These are phyloP conservation scores for Cyclotella cryptica DNA, from an alignment of 108 stramenopile species.

Conservation along the genomic window DNA sequence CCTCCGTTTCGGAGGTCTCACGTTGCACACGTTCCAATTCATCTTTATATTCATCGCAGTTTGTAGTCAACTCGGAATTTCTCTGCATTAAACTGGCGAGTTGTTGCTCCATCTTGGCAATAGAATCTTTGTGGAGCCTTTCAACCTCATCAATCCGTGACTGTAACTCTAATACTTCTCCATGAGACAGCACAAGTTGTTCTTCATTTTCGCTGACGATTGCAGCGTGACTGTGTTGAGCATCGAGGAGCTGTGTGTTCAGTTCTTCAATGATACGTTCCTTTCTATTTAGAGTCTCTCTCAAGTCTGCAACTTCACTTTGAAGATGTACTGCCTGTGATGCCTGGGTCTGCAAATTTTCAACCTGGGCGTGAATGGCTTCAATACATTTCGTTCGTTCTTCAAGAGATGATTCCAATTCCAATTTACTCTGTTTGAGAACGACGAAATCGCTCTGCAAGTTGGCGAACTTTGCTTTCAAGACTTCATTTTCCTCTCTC, in stretches of 20 bases:
- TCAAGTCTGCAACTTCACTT: slow-evolving; percentile 15
- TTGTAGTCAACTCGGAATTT: slow-evolving; percentile 13
- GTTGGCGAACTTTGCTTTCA: slow-evolving; percentile 21
- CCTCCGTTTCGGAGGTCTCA: slow-evolving; percentile 30
- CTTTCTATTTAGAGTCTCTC: slow-evolving; percentile 25
- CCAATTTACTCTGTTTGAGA: slow-evolving; percentile 32
- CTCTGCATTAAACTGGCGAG: slow-evolving; percentile 22
- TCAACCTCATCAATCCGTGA: slow-evolving; percentile 37
- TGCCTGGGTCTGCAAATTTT: slow-evolving; percentile 19
- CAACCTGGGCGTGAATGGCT: slow-evolving; percentile 28
- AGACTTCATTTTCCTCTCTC: slow-evolving; percentile 30
- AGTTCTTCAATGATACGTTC: slow-evolving; percentile 21
- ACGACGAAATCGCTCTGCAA: slow-evolving; percentile 11
- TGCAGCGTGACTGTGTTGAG: slow-evolving; percentile 12
- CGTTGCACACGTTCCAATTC: slow-evolving; percentile 30
- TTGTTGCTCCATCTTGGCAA: slow-evolving; percentile 37
- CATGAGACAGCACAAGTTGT: slow-evolving; percentile 10
- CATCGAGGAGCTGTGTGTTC: slow-evolving; percentile 23
- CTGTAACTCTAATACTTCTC: slow-evolving; percentile 37
- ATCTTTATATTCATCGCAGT: slow-evolving; percentile 29
- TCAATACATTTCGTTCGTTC: slow-evolving; percentile 9
- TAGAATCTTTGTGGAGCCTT: slow-evolving; percentile 35
- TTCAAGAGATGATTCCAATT: slow-evolving; percentile 27
- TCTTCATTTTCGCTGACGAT: slow-evolving; percentile 13
- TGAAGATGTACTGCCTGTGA: slow-evolving; percentile 23